These are phyloP conservation scores for Cystobasidium slooffiae DNA, from an alignment of 1,284 basidiomycete genomes.

Conservation along the genomic window DNA sequence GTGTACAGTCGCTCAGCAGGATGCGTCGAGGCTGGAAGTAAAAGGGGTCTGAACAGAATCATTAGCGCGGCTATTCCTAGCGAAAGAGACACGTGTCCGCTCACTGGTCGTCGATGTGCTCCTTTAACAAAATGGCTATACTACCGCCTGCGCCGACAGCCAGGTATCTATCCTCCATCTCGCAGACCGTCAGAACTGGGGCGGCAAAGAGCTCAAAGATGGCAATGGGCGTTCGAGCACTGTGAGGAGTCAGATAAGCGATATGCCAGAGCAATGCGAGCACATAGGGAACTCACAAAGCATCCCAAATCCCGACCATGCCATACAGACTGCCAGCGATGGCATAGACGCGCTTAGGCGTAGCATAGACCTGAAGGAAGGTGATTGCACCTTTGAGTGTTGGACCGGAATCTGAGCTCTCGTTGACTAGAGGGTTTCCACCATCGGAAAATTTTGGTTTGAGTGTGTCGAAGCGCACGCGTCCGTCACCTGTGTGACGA, in stretches of 20 bases:
- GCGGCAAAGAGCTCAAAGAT: conserved; percentile 15
- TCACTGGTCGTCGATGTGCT: conserved; percentile 5
- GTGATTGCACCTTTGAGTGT: background rate
- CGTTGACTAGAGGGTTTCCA: background rate
- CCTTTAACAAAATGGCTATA: conserved; percentile 6
- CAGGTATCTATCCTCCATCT: background rate
- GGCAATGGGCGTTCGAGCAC: conserved; percentile 1
- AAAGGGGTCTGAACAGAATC: background rate
- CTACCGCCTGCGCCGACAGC: conserved; percentile 13
- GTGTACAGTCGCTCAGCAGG: conserved; percentile 25
- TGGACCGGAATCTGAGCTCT: no score
- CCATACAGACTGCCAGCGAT: conserved; percentile 5
- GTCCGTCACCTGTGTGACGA: conserved; percentile 4
- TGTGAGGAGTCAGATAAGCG: background rate
- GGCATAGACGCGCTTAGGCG: background rate
- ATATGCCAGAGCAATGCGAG: background rate
- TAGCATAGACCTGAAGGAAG: background rate
- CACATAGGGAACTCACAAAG: conserved; percentile 5
- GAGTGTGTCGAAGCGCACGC: conserved; percentile 1
- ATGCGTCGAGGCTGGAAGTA: conserved; percentile 2
- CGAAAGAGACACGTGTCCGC: background rate
- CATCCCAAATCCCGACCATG: conserved; percentile 9
- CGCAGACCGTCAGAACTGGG: conserved; percentile 20
- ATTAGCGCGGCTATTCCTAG: background rate
- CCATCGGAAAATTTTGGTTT: background rate